phyloP scores from a whole-genome alignment of 2,329 filamentous ascomycete genomes.

The Calonectria pauciramosa region DNA sequence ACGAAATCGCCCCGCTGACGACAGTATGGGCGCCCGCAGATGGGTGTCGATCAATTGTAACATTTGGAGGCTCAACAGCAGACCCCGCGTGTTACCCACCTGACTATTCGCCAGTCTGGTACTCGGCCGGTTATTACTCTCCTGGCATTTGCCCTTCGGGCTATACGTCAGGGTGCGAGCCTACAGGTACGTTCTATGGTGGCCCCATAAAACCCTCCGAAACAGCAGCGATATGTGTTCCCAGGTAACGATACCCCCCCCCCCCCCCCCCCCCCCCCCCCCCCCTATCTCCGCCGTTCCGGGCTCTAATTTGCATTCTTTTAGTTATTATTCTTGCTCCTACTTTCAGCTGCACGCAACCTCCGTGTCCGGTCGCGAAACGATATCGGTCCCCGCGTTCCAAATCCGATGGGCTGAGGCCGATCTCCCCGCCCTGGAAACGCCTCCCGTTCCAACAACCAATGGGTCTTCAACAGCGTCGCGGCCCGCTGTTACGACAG shows the following conservation, averaged over 20 bases:
- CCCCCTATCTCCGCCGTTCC: not conserved
- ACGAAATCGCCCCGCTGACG: not conserved
- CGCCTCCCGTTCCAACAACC: not conserved
- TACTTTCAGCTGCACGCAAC: not conserved
- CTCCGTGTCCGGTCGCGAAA: not conserved
- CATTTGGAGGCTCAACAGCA: not conserved
- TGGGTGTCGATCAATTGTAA: not conserved
- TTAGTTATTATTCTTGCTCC: not conserved
- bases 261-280: not conserved
- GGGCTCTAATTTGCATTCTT: too few relatives aligned
- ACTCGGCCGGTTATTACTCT: not conserved
- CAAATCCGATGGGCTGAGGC: not conserved
- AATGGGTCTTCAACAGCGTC: not conserved
- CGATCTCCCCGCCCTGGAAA: not conserved
- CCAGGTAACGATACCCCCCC: not conserved
- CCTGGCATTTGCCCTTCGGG: not conserved
- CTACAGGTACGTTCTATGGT: not conserved
- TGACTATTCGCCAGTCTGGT: not conserved
- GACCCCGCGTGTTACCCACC: not conserved
- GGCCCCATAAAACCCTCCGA: not conserved
- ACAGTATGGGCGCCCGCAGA: not conserved
- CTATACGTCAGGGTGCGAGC: not conserved
- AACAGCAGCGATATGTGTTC: not conserved
- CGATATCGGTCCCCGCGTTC: not conserved
- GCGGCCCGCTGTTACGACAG: not conserved